A percentile compares a stretch with the other conserved stretches of the same genome.
Conservation (phyloP, 2,329 filamentous ascomycete genomes). For the Phaeosphaeria sp. region DNA sequence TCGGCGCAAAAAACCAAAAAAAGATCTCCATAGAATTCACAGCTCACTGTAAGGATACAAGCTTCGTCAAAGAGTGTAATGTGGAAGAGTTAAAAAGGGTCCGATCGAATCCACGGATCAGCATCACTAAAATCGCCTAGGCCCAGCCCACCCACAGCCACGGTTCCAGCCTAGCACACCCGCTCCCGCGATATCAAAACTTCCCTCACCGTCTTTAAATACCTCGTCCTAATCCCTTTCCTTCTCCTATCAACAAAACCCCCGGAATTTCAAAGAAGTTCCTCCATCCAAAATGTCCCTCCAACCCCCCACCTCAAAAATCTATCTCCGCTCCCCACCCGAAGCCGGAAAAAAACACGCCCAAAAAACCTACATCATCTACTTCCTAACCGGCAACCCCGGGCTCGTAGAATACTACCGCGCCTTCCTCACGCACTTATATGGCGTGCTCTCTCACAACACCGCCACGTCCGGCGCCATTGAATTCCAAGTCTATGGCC, state of each 20-base stretch:
- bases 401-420: constrained; percentile 77
- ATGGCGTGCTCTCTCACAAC: constrained; percentile 58
- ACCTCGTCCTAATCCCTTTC: not conserved
- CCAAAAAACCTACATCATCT: constrained; percentile 61
- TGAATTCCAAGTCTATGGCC: constrained; percentile 49
- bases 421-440: constrained; percentile 68
- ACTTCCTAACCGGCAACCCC: constrained; percentile 79
- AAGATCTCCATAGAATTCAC: no score
- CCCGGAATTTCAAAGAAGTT: not conserved
- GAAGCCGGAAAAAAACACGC: constrained; percentile 28
- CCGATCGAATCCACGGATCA: not conserved
- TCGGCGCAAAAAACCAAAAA: no score
- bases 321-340: constrained; percentile 30
- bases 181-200: not conserved
- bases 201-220: not conserved
- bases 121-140: not conserved
- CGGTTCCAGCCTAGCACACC: not conserved
- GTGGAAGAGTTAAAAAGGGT: not conserved
- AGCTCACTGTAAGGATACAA: no score
- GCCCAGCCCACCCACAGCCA: not conserved
- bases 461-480: constrained; percentile 21
- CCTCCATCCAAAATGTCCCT: constrained; percentile 15
- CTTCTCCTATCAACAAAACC: not conserved
- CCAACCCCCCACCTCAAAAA: constrained; percentile 23
- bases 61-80: not conserved